Conservation (phyloP, 2,329 filamentous ascomycete genomes). For the Trichoderma cornu-damae region DNA sequence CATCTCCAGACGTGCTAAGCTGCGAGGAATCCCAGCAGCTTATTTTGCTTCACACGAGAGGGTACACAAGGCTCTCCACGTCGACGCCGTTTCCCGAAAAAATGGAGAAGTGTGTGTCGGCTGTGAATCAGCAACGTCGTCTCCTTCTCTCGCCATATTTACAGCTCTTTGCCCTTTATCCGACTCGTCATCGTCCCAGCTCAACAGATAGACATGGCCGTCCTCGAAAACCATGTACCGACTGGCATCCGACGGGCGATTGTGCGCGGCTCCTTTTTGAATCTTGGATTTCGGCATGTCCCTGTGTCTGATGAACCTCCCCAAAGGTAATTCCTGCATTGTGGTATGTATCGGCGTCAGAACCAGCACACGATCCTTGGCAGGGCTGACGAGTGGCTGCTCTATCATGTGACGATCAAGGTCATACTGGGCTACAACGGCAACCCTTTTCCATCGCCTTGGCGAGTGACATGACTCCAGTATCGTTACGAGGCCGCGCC, state of each 20-base stretch:
- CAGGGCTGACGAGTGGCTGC: constrained; percentile 4
- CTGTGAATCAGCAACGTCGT: neutral
- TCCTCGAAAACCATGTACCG: constrained; percentile 5
- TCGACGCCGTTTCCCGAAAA: neutral
- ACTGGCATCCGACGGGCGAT: neutral
- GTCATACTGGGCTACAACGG: neutral
- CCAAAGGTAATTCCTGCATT: neutral
- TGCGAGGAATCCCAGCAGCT: constrained; percentile 2
- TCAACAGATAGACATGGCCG: neutral
- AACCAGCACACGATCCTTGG: constrained; percentile 2
- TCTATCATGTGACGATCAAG: neutral
- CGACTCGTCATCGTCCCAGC: neutral
- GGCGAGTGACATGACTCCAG: neutral
- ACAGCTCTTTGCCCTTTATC: neutral
- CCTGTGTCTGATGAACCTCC: neutral
- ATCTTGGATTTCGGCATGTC: neutral
- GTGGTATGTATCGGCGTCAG: neutral
- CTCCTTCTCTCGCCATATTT: neutral
- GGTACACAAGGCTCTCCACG: neutral
- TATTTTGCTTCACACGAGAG: neutral
- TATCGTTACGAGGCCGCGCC: neutral
- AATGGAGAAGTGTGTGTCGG: neutral
- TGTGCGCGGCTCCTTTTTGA: neutral
- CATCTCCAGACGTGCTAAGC: neutral
- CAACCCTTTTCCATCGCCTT: neutral